Conservation (phyloP, 139 green algal species). For the Spirogloea muscicola region DNA sequence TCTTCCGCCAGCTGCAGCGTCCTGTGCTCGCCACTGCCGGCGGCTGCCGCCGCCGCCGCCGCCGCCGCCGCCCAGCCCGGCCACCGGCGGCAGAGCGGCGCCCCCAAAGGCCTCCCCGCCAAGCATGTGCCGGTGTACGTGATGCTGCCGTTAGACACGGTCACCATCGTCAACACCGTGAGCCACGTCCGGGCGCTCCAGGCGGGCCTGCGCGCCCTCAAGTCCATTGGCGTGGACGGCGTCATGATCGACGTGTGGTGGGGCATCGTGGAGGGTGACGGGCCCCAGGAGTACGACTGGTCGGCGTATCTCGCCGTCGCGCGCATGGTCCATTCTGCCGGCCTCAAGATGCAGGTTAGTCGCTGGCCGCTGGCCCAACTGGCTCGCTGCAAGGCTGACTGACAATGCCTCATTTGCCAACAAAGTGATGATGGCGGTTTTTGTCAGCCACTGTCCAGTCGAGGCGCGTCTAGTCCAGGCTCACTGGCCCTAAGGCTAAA, state of each 20-base stretch:
- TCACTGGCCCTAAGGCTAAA: neutral
- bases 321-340: constrained; percentile 61
- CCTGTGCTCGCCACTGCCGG: too few species aligned
- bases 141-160: constrained; percentile 90
- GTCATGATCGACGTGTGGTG: constrained; percentile 63
- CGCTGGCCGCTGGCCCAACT: neutral
- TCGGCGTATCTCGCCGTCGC: constrained; percentile 76
- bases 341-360: constrained; percentile 64
- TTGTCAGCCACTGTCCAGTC: neutral
- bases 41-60: too few species aligned
- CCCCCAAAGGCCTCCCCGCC: too few species aligned
- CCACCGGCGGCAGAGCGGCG: too few species aligned
- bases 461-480: neutral
- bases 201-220: constrained; percentile 74
- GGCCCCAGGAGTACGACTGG: constrained; percentile 78
- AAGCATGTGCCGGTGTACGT: too few species aligned
- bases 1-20: too few species aligned
- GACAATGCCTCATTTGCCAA: neutral
- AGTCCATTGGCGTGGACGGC: constrained; percentile 56
- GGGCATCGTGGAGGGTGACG: constrained; percentile 73
- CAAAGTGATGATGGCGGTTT: too few species aligned
- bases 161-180: constrained; percentile 67
- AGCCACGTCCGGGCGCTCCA: constrained; percentile 64
- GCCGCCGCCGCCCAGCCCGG: too few species aligned
- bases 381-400: neutral